Evolutionary conservation across 2,329 filamentous ascomycete species (phyloP), one percentile per base, ranked within the genome.

Genomic region (Monosporascus sp.): DNA sequence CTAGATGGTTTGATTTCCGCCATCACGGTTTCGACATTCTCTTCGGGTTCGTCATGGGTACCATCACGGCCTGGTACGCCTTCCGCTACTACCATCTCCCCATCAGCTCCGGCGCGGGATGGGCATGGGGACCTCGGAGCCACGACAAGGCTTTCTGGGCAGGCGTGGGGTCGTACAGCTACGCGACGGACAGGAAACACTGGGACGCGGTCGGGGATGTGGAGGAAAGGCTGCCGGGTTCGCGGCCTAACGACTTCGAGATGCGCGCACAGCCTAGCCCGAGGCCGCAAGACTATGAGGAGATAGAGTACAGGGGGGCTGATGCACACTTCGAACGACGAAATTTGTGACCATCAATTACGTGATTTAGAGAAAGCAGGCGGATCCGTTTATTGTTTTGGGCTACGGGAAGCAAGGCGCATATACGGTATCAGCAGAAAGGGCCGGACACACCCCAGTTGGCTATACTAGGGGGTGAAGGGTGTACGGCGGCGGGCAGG

Each of bases 11-110:
- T 55, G 87, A 97, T 69, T 95, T 87, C 73, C 85, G 89, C 40
- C 93, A 97, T 70, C 89, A 93, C 68, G 91, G 87, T n/a, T 93
- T 96, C 68, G 93, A 97, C 60, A 89, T 97, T 59, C 72, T 97
- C 2, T 90, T 88, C 58, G 93, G 93, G n/a, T 88, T 86, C 52
- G 60, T 88, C 14, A 87, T 97, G 57, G 93, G 93, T 8, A 79
- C 86, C 16, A 71, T 85, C 45, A 82, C 82, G 38, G 82, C 89
- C 20, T 85, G 86, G 67, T 84, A 93, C 61, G 81, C 86, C 3
- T 96, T 96, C 74, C 79, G 88, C 24, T 90, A 87, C 74, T 97
- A 96, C 67, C 91, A 97, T 66, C 74, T 94, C 9, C 90, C 91
- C 1, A 84, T 96, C 57, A 77, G 75, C 20, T 78, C 80, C n/a